Percentiles rank a stretch among this genome's conserved stretches.
These are phyloP conservation scores for Fusarium irregulare DNA, from an alignment of 2,329 filamentous ascomycete genomes.

Conservation along the genomic window DNA sequence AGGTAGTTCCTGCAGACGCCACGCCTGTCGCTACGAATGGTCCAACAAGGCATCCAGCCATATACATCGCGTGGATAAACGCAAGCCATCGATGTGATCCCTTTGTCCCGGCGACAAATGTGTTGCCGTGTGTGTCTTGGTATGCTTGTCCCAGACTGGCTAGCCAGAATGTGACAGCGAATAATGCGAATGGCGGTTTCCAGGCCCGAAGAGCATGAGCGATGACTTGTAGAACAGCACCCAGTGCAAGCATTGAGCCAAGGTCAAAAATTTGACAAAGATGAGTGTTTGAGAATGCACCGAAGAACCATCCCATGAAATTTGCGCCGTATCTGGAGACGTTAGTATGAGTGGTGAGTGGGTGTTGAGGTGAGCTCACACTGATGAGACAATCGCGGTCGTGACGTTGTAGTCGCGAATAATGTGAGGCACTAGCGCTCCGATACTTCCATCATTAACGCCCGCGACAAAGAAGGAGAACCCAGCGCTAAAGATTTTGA, in stretches of 20 bases:
- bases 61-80: constrained; percentile 73
- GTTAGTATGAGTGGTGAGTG: neutral
- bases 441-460: constrained; percentile 72
- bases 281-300: constrained; percentile 67
- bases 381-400: constrained; percentile 62
- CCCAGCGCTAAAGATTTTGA: constrained; percentile 66
- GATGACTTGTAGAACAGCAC: constrained; percentile 65
- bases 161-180: constrained; percentile 67
- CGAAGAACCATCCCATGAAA: constrained; percentile 70
- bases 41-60: constrained; percentile 65
- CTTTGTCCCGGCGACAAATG: constrained; percentile 65
- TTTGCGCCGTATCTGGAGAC: constrained; percentile 61
- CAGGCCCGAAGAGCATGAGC: constrained; percentile 67
- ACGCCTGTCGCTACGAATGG: constrained; percentile 66
- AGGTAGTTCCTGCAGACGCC: constrained; percentile 52
- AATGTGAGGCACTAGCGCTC: constrained; percentile 72
- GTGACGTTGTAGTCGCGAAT: constrained; percentile 65
- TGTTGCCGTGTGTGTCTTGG: constrained; percentile 72
- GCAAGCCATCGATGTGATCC: constrained; percentile 69
- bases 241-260: constrained; percentile 66
- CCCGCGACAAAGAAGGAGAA: constrained; percentile 75
- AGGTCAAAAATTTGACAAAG: constrained; percentile 64
- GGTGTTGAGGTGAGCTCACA: constrained; percentile 52
- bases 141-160: constrained; percentile 70
- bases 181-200: constrained; percentile 67